Conservation (phyloP, 768 basidiomycete genomes). For the Cubamyces sp. region DNA sequence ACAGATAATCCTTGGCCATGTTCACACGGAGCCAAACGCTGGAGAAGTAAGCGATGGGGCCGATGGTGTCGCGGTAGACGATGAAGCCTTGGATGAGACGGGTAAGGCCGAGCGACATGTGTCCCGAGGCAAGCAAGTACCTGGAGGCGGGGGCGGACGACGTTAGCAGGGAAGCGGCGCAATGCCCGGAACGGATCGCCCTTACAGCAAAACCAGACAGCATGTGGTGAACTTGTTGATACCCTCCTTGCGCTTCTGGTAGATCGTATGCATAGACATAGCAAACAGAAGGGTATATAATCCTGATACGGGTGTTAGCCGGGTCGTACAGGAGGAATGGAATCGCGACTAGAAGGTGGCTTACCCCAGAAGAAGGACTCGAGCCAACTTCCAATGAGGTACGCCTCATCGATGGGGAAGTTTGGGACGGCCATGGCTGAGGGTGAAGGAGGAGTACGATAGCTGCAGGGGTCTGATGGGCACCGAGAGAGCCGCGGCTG, state of each 20-base stretch:
- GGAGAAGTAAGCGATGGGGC: conserved; percentile 17
- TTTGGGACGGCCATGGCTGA: background rate
- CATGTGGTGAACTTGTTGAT: background rate
- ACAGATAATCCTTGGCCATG: conserved; percentile 21
- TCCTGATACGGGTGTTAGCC: background rate
- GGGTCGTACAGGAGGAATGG: background rate
- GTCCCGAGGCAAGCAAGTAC: conserved; percentile 18
- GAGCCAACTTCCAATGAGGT: conserved; percentile 10
- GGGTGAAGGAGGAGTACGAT: no score
- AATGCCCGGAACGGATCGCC: background rate
- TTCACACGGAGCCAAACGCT: conserved; percentile 17
- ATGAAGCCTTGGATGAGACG: conserved; percentile 23
- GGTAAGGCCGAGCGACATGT: conserved; percentile 16
- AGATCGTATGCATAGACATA: no score
- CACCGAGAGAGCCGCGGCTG: background rate
- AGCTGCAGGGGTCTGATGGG: no score
- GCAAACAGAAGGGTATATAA: background rate
- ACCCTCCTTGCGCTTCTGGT: no score
- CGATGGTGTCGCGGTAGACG: conserved; percentile 11
- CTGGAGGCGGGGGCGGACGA: background rate
- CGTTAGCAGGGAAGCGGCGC: background rate
- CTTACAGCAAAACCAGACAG: background rate
- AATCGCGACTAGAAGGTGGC: background rate
- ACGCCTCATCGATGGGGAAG: conserved; percentile 14
- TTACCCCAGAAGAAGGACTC: conserved; percentile 11